These are phyloP conservation scores for Nakazawaea laoshanensis DNA, from an alignment of 805 yeast species.

Conservation along the genomic window DNA sequence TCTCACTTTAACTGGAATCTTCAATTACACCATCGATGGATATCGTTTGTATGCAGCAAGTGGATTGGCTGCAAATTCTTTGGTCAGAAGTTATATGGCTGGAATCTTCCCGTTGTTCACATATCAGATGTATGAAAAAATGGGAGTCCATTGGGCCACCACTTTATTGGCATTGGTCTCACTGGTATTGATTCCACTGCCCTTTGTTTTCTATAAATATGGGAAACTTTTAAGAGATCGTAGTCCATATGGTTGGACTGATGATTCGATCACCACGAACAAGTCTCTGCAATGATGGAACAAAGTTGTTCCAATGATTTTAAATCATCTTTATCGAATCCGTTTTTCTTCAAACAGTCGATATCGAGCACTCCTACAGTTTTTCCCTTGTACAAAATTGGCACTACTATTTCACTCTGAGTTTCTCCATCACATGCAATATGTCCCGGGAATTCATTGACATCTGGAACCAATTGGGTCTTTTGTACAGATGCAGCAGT, in stretches of 20 bases:
- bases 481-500: conserved; percentile 49
- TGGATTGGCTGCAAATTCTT: conserved; percentile 41
- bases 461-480: conserved; percentile 77
- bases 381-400: conserved; percentile 38
- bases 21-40: conserved; percentile 31
- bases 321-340: conserved; percentile 61
- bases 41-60: conserved; percentile 43
- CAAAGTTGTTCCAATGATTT: conserved; percentile 54
- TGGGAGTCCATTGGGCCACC: conserved; percentile 54
- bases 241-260: conserved; percentile 38
- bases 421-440: conserved; percentile 98
- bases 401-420: conserved; percentile 87
- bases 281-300: conserved; percentile 36
- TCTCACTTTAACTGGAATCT: conserved; percentile 30
- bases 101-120: conserved; percentile 54
- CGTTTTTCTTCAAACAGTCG: conserved; percentile 60
- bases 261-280: conserved; percentile 32
- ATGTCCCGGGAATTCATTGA: conserved; percentile 77
- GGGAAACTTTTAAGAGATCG: conserved; percentile 36
- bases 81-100: conserved; percentile 44
- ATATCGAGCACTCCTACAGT: conserved; percentile 75
- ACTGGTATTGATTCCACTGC: conserved; percentile 42
- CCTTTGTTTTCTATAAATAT: conserved; percentile 40
- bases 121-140: conserved; percentile 42
- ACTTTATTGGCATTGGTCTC: conserved; percentile 43